A percentile compares a stretch with the other conserved stretches of the same genome.
Conservation (phyloP, 2,329 filamentous ascomycete species). For the Stagonosporopsis tanaceti region DNA sequence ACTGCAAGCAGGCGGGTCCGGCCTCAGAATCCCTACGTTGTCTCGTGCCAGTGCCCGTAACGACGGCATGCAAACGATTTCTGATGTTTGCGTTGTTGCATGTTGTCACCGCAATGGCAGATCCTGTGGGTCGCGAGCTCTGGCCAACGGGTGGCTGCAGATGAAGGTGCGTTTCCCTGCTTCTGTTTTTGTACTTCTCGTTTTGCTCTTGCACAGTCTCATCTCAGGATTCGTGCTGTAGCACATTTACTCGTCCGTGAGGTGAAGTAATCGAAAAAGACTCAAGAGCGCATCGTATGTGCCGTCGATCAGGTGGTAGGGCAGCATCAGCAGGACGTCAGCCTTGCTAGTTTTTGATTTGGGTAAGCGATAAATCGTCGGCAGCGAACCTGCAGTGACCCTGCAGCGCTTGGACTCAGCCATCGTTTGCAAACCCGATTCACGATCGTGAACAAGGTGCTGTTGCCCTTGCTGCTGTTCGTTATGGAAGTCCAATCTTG, state of each 20-base stretch:
- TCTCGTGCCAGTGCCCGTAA: slow-evolving; percentile 29
- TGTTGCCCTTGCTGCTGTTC: background rate
- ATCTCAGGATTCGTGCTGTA: slow-evolving; percentile 1
- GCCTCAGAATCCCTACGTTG: slow-evolving; percentile 4
- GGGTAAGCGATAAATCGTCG: slow-evolving; percentile 4
- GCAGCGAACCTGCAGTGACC: background rate
- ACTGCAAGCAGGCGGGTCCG: slow-evolving; percentile 5
- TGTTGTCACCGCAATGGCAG: slow-evolving; percentile 12
- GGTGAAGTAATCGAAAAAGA: background rate
- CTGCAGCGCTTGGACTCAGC: background rate
- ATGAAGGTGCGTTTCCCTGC: slow-evolving; percentile 39
- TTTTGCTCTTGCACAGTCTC: slow-evolving; percentile 14
- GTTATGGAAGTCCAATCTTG: slow-evolving; percentile 4
- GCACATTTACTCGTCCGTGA: background rate
- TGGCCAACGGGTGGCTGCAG: slow-evolving; percentile 21
- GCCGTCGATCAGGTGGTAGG: background rate
- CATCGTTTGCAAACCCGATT: background rate
- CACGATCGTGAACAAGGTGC: background rate
- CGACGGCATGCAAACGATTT: slow-evolving; percentile 15
- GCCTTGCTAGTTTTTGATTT: background rate
- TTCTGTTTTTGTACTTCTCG: slow-evolving; percentile 32
- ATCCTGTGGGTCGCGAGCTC: slow-evolving; percentile 17
- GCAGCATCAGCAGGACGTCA: background rate
- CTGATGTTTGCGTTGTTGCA: slow-evolving; percentile 5
- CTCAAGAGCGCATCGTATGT: background rate